Evolutionary conservation across 2,329 filamentous ascomycete genomes (phyloP), one percentile per base, ranked within the genome.

Genomic region (Pseudogymnoascus sp.): DNA sequence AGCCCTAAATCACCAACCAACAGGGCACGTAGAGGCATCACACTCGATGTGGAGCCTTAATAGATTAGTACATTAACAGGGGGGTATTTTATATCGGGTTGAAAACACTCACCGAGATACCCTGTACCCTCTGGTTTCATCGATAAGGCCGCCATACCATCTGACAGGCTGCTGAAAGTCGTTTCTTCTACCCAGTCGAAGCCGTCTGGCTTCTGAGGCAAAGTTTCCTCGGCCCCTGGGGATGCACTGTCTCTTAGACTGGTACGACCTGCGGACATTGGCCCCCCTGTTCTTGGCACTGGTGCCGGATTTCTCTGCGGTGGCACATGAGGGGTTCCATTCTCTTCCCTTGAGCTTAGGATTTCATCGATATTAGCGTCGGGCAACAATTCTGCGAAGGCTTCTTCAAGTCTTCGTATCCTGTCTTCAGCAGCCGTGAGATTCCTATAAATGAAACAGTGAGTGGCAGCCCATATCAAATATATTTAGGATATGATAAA

Each of bases 141-240:
- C 2, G 74, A 73, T 13, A 77, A 64, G 1, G 75, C 71, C 7
- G 74, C 74, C 74, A 76, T 76, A 19, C 75, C 75, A 68, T 76
- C 75, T 11, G 65, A 65, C 6, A 69, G 21, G 13, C 60, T 61
- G 45, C 36, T 64, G 6, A 68, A 43, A 3, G 60, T 64, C 2
- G 60, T 62, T 62, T 64, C 62, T 21, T 65, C 61, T 14, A 62
- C 61, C 68, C 68, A 69, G 16, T 69, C 68, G 45, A 69, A 69
- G 28, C 68, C 68, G 63, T 69, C 67, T 19, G 65, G 66, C 51
- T 66, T 63, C 19, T 62, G 64, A 19, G 68, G 68, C 16, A 69
- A 62, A 61, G 61, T 63, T 43, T 69, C 67, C 43, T 67, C 62
- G 19, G 61, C 61, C 23, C 37, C 37, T 28, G 37, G 61, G n/a